Conservation (phyloP, 164 flowering plant species). For the Vitis rotundifolia region DNA sequence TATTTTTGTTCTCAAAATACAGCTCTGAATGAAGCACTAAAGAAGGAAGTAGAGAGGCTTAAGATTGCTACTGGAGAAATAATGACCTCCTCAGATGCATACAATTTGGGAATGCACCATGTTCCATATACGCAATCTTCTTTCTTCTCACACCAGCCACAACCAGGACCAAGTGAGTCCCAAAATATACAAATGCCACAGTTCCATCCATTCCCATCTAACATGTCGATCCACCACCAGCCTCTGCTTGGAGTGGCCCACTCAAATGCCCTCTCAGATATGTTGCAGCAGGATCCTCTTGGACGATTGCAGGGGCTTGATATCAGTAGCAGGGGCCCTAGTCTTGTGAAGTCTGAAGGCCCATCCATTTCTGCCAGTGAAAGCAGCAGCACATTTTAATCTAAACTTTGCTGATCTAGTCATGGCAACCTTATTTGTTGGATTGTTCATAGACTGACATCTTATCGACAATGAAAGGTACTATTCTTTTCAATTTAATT, state of each 20-base stretch:
- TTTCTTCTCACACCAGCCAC: conserved; percentile 48
- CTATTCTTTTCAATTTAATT: conserved; percentile 8
- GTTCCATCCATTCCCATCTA: conserved; percentile 50
- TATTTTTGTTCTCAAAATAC: conserved; percentile 13
- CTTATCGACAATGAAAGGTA: conserved; percentile 21
- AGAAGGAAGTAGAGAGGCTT: conserved; percentile 84
- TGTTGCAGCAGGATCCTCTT: conserved; percentile 72
- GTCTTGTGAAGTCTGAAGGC: conserved; percentile 73
- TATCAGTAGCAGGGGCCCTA: conserved; percentile 57
- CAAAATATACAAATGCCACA: conserved; percentile 50
- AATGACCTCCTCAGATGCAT: conserved; percentile 48
- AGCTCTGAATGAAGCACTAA: conserved; percentile 83
- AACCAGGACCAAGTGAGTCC: conserved; percentile 27
- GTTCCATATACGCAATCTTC: conserved; percentile 46
- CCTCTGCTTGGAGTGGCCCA: conserved; percentile 34
- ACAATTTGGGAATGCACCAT: conserved; percentile 65
- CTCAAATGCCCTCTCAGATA: conserved; percentile 46
- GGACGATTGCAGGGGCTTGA: conserved; percentile 89
- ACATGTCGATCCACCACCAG: conserved; percentile 39
- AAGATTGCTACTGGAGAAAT: conserved; percentile 75
- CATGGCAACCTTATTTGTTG: conserved; percentile 20
- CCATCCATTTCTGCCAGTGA: conserved; percentile 80
- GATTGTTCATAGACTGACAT: conserved; percentile 64
- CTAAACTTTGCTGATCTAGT: conserved; percentile 14
- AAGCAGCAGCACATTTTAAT: conserved; percentile 71